Base-by-base conservation (phyloP, 2,329 filamentous ascomycete genomes). In the Claviceps sp. region DNA sequence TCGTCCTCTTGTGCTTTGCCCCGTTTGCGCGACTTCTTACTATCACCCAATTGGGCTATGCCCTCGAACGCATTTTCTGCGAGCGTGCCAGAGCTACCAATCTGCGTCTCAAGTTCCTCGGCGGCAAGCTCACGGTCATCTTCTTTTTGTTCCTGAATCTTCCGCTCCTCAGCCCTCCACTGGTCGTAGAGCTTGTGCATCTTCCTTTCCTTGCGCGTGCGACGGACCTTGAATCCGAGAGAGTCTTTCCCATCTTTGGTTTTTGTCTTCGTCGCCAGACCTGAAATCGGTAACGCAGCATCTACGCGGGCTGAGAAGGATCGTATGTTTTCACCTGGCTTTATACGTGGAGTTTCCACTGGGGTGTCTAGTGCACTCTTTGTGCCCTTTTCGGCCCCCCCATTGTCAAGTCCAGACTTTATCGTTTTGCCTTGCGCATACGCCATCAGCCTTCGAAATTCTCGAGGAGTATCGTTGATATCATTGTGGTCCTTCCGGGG, bases 241-340 rank as follows among this genome's bases (percentile, higher is more conserved):
- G 81, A 76, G 54, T 84, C 82, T 57, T 79, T 83, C 50, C 79
- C 81, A 42, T 74, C 71, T 57, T 75, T 80, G 8, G 75, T 67
- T 16, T 60, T 59, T 0, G 75, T 77, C 60, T 83, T 85, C 56
- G 75, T 80, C 52, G 80, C 73, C 8, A 96, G 73, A 0, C 83
- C 83, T 7, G 80, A 72, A 0, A 98, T 70, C 0, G 91, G 91
- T 6, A 97, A 73, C 0, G 87, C 82, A 47, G 87, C 85, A 63
- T 97, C 85, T 6, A 98, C 93, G 34, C 90, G 82, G 11, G 83
- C 79, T 7, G 82, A 73, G 63, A 94, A 98, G 50, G 94, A 86
- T 4, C 84, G 80, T 62, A 97, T 72, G 49, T 80, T 80, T 67
- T 98, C 93, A 49, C 88, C 88, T 0, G 90, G 89, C 16, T 80